phyloP scores from a whole-genome alignment of 768 basidiomycete species.

The Lactarius sp. region DNA sequence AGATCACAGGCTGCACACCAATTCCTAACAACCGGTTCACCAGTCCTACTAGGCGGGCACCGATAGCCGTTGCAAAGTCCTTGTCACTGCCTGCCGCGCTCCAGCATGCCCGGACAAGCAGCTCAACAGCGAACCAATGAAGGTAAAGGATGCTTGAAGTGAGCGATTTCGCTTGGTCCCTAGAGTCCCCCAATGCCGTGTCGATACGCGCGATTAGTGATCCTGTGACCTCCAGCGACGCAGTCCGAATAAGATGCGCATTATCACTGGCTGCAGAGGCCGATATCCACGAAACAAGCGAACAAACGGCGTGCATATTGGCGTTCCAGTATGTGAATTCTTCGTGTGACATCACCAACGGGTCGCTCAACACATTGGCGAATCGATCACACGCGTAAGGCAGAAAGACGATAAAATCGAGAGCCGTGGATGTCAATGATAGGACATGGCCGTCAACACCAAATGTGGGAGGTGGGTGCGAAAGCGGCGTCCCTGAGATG shows the following conservation, averaged over 20 bases:
- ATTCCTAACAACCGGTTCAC: constrained; percentile 43
- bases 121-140: constrained; percentile 23
- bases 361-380: constrained; percentile 38
- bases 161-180: not conserved
- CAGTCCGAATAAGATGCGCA: constrained; percentile 17
- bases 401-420: constrained; percentile 36
- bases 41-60: constrained; percentile 6
- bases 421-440: constrained; percentile 39
- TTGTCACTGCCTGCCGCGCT: not conserved
- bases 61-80: constrained; percentile 10
- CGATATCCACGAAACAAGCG: constrained; percentile 19
- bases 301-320: constrained; percentile 35
- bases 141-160: constrained; percentile 6
- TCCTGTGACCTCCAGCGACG: constrained; percentile 16
- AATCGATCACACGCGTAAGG: constrained; percentile 23
- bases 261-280: not conserved
- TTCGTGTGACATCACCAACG: constrained; percentile 41
- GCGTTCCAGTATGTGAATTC: constrained; percentile 38
- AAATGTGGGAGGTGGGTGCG: constrained; percentile 32
- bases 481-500: constrained; percentile 31
- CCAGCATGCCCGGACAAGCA: constrained; percentile 16
- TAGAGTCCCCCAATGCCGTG: constrained; percentile 6
- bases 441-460: constrained; percentile 41
- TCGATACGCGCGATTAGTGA: constrained; percentile 21
- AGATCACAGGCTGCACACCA: constrained; percentile 47